Percentiles rank a stretch among this genome's conserved stretches.
These are phyloP conservation scores for Monosiga brevicollis DNA, from an alignment of 78 protist genomes.

Conservation along the genomic window DNA sequence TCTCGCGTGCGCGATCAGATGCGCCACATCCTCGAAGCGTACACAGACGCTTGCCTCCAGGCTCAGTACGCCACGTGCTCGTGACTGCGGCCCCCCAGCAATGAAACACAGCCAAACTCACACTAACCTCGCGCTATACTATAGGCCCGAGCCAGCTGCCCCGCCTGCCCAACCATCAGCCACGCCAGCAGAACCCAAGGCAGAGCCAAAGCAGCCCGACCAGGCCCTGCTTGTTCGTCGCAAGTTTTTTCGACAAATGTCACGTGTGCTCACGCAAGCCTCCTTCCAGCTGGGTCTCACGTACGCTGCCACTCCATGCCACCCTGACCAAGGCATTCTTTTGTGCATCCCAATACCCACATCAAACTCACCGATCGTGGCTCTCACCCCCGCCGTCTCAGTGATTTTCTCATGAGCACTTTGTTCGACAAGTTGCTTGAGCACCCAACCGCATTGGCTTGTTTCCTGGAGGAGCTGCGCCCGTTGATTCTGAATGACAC, in stretches of 20 bases:
- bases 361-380: neutral
- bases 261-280: neutral
- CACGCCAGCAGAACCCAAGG: too few species aligned
- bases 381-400: neutral
- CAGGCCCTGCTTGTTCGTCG: too few species aligned
- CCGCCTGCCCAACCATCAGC: too few species aligned
- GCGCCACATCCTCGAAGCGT: neutral
- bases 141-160: neutral
- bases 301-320: neutral
- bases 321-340: neutral
- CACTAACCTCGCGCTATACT: neutral
- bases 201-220: too few species aligned
- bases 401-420: neutral
- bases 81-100: neutral
- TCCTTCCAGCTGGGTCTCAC: neutral
- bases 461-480: conserved; percentile 31
- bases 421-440: neutral
- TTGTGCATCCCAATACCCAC: neutral
- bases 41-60: neutral
- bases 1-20: neutral
- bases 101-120: neutral
- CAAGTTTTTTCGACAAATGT: too few species aligned
- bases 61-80: neutral
- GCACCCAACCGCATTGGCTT: neutral
- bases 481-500: conserved; percentile 37